A percentile compares a stretch with the other conserved stretches of the same genome.
Conservation (phyloP, 2,329 filamentous ascomycete genomes). For the Fusarium sp. region DNA sequence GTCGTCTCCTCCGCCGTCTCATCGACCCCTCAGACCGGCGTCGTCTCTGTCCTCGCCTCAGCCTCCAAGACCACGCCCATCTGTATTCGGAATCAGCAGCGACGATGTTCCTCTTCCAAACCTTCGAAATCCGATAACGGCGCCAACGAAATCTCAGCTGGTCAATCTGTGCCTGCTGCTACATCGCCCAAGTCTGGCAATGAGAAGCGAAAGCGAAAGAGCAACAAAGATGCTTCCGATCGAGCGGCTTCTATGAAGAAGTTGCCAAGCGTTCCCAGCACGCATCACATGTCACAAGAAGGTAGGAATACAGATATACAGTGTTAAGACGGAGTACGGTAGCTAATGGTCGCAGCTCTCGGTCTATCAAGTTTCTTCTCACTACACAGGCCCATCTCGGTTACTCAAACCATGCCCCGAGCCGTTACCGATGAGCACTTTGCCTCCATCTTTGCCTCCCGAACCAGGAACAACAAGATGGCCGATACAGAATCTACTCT, state of each 20-base stretch:
- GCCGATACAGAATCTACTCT: constrained; percentile 76
- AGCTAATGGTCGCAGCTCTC: constrained; percentile 71
- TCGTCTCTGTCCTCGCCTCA: constrained; percentile 59
- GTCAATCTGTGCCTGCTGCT: constrained; percentile 62
- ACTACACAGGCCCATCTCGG: constrained; percentile 91
- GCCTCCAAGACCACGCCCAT: constrained; percentile 55
- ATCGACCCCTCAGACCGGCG: constrained; percentile 58
- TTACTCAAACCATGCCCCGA: constrained; percentile 83
- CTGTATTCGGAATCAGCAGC: constrained; percentile 61
- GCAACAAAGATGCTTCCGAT: constrained; percentile 62
- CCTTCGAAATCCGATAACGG: constrained; percentile 72
- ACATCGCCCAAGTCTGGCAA: constrained; percentile 58
- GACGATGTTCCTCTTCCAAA: constrained; percentile 71
- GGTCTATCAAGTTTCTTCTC: constrained; percentile 95
- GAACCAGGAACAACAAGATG: constrained; percentile 63
- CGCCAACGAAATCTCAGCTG: constrained; percentile 63
- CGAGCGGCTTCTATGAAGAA: constrained; percentile 63
- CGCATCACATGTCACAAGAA: constrained; percentile 76
- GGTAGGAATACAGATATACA: constrained; percentile 58
- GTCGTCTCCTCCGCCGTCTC: constrained; percentile 62
- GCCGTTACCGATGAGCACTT: constrained; percentile 80
- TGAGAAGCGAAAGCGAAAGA: constrained; percentile 71
- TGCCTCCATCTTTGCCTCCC: constrained; percentile 81
- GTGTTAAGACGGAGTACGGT: neutral
- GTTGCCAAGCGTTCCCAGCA: constrained; percentile 80